These are phyloP conservation scores for Huiozyma sinensis DNA, from an alignment of 805 yeast species.

Conservation along the genomic window DNA sequence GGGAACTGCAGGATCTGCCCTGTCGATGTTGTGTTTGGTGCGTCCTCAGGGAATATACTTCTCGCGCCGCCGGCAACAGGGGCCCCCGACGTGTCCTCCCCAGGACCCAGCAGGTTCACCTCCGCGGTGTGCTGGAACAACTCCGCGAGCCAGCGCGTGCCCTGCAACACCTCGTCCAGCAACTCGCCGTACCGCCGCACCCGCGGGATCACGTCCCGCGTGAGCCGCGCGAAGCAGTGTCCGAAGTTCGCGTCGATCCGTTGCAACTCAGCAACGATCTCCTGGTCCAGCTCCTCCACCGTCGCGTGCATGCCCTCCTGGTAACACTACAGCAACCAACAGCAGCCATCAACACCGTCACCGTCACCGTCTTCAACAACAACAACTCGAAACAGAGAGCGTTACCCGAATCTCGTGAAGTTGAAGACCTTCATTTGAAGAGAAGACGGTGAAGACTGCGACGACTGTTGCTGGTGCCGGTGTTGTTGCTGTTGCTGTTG, in stretches of 20 bases:
- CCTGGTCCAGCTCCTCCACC: conserved; percentile 66
- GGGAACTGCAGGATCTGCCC: conserved; percentile 20
- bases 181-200: conserved; percentile 49
- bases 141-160: conserved; percentile 63
- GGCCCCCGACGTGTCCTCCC: neutral
- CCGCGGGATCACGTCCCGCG: conserved; percentile 57
- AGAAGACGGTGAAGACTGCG: neutral
- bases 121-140: conserved; percentile 69
- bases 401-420: too few species aligned
- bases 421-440: neutral
- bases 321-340: neutral
- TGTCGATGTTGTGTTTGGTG: conserved; percentile 17
- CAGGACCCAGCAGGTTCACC: conserved; percentile 34
- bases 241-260: conserved; percentile 68
- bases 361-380: neutral
- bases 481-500: neutral
- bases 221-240: conserved; percentile 54
- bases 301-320: conserved; percentile 1
- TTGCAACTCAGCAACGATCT: conserved; percentile 65
- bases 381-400: neutral
- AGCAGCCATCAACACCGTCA: neutral
- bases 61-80: neutral
- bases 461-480: neutral
- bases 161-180: conserved; percentile 52
- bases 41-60: conserved; percentile 3